Base-by-base conservation (phyloP, 768 basidiomycete genomes). In the Auriscalpium microsporum region DNA sequence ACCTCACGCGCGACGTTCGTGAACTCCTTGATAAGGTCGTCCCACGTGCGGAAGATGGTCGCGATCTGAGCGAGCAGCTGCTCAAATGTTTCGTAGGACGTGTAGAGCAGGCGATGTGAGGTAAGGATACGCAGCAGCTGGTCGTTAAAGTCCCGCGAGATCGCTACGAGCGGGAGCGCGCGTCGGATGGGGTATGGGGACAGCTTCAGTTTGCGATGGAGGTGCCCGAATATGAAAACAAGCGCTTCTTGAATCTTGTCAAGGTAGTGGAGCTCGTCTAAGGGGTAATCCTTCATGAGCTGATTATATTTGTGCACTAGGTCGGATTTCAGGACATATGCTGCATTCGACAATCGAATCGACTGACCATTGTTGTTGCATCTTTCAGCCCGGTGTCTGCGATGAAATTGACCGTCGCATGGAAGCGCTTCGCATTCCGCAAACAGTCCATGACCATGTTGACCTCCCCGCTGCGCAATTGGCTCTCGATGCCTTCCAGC, bases 211-310 rank as follows among this genome's bases (percentile, higher is more conserved):
- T 95, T 97, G 71, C 94, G 90, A 69, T 91, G 96, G 67, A 98
- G 81, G 67, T 99, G 96, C 0, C 80, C 80, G 65, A 98, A 97
- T 67, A 98, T 95, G 56, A 87, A 78, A 0, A 80, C 71, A 11
- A 97, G 75, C 4, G 90, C 84, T 69, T 96, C 93, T 66, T 95
- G 87, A 38, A 98, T 86, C 74, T 94, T 96, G 68, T 90, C 88
- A 1, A 98, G 81, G 69, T 98, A 96, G 2, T 95, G 96, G 1
- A 98, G 83, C 66, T 97, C 95, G 67, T 99, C 96, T 28, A 99
- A 77, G 0, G 96, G 96, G 64, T 98, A 98, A 66, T 99, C 96
- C 72, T 95, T 96, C 96, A 99, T 98, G 55, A 98, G 78, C 59
- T 90, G 86, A 65, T 99, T 98, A 75, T 97, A 95, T 69, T 96